These are phyloP conservation scores for Mrakia frigida DNA, from an alignment of 768 basidiomycete species.

Conservation along the genomic window DNA sequence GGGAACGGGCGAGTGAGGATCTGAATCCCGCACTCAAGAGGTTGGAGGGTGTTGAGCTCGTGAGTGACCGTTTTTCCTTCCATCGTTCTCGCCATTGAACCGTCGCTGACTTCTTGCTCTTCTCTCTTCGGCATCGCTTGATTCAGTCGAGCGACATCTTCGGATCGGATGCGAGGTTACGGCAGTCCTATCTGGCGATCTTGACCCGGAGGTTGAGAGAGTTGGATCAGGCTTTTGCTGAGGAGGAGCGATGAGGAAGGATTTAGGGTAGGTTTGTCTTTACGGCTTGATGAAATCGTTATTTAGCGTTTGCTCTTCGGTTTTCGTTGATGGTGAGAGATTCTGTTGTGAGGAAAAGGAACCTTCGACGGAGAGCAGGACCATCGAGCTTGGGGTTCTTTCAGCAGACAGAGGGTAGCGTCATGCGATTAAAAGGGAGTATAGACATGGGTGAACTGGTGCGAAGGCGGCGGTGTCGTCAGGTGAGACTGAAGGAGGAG, in stretches of 20 bases:
- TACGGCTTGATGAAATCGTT: constrained; percentile 1
- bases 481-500: no score
- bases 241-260: not conserved
- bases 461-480: no score
- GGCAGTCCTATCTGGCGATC: constrained; percentile 67
- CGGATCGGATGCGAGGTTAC: constrained; percentile 55
- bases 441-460: no score
- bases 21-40: constrained; percentile 56
- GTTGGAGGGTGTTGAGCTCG: constrained; percentile 54
- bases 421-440: no score
- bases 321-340: not conserved
- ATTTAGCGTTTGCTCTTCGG: not conserved
- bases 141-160: constrained; percentile 43
- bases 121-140: not conserved
- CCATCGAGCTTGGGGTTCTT: no score
- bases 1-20: constrained; percentile 54
- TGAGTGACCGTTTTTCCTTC: constrained; percentile 40
- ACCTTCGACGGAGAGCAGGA: no score
- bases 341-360: no score
- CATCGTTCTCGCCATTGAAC: constrained; percentile 28
- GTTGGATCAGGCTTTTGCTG: constrained; percentile 18
- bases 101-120: not conserved
- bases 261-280: not conserved
- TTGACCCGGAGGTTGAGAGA: constrained; percentile 68
- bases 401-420: no score